Evolutionary conservation across 371 early-diverging fungal genomes (phyloP), one percentile per base, ranked within the genome.

Genomic region (Lichtheimia ornata): DNA sequence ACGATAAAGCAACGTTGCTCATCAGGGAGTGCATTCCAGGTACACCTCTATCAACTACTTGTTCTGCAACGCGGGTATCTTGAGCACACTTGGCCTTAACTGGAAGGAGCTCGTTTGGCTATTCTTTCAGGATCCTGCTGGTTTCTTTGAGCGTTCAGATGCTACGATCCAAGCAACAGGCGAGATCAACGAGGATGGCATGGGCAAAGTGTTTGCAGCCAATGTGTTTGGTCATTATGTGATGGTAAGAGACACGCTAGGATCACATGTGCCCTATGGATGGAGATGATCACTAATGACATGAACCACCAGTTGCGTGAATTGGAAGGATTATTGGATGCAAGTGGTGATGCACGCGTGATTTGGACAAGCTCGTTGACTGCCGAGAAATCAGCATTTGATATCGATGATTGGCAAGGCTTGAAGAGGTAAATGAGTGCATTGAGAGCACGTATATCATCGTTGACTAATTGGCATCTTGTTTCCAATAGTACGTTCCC

Each of bases 221-320:
- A 95, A 95, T 69, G 87, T 92, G 6, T 91, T 94, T 73, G 96
- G 96, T 4, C 96, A 95, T 62, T 95, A 93, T 65, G 60, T 94
- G 11, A 85, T 95, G 82, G 86, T 89, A 72, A 43, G n/a, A 1
- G n/a, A n/a, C n/a, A n/a, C 18, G 40, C 47, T 45, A 11, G 25
- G 24, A 49, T 28, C 15, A 15, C 42, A 12, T 18, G 11, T 5
- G n/a, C n/a, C n/a, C 5, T 17, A 47, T 47, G 47, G 44, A 43
- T 12, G n/a, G n/a, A n/a, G 2, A 47, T 47, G 47, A n/a, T 22
- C 6, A n/a, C 22, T 47, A 7, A 47, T 47, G 9, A 15, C 11
- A 25, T 18, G 30, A 1, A 14, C 7, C 22, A 22, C 22, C 4
- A 87, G 87, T 80, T 87, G 41, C 82, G 82, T 56, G 85, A 86